Evolutionary conservation across 75 land plant genomes (phyloP).

Genomic region (Isoetes taiwanensis): DNA sequence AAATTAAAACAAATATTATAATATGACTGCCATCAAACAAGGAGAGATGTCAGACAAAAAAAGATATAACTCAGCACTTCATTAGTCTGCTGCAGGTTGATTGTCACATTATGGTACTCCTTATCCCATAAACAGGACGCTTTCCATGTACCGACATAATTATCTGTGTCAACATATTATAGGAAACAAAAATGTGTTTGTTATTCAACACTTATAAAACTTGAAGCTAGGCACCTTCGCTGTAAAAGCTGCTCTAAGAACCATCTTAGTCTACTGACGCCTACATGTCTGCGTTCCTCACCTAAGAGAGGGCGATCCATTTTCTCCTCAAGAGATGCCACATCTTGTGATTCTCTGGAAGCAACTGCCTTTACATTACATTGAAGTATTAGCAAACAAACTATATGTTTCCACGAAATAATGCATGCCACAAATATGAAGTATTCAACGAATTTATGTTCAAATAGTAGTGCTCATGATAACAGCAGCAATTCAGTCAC

Average conservation of each 20-base stretch:
- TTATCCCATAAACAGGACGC: slow-evolving; percentile 73
- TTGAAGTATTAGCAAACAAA: too few species aligned
- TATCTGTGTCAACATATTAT: too few species aligned
- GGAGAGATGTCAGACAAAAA: slow-evolving; percentile 1
- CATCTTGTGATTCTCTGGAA: slow-evolving; percentile 67
- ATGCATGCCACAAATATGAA: neutral
- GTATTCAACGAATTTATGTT: slow-evolving; percentile 1
- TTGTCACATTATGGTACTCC: slow-evolving; percentile 54
- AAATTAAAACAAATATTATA: too few species aligned
- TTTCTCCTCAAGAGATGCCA: slow-evolving; percentile 71
- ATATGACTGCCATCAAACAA: neutral
- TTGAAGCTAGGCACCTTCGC: slow-evolving; percentile 49
- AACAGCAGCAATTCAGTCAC: neutral
- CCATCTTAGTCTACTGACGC: slow-evolving; percentile 66
- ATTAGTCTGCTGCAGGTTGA: slow-evolving; percentile 58
- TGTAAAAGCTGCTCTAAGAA: slow-evolving; percentile 80
- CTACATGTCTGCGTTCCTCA: slow-evolving; percentile 71
- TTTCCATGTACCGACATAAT: slow-evolving; percentile 69
- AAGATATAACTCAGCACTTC: slow-evolving; percentile 54
- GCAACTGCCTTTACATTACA: slow-evolving; percentile 67
- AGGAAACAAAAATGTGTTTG: too few species aligned
- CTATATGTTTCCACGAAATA: too few species aligned
- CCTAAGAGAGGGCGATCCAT: slow-evolving; percentile 48
- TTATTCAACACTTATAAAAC: too few species aligned
- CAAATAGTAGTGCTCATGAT: neutral